A percentile compares a stretch with the other conserved stretches of the same genome.
Evolutionary conservation across 495 filamentous ascomycete genomes (phyloP).

Genomic region (Penicillium bialowiezense): DNA sequence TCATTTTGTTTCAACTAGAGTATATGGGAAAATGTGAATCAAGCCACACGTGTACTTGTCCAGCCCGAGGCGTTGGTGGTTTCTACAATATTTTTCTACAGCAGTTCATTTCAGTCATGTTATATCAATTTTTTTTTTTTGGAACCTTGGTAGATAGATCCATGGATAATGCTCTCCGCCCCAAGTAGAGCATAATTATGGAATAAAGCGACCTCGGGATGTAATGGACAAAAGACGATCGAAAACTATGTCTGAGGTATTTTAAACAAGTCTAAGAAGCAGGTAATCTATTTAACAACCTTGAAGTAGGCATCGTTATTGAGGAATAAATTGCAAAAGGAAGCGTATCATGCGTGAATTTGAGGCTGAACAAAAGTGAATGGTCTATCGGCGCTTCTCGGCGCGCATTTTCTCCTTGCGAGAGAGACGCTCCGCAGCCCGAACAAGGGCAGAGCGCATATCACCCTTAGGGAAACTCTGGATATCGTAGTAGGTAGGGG

Average conservation of each 20-base stretch:
- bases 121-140: background rate
- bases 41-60: background rate
- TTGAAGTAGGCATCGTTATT: conserved; percentile 1
- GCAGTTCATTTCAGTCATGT: background rate
- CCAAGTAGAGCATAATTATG: no score
- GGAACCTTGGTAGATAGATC: no score
- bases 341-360: conserved; percentile 14
- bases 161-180: no score
- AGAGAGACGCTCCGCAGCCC: conserved; percentile 69
- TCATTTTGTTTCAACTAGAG: conserved; percentile 8
- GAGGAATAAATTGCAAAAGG: conserved; percentile 1
- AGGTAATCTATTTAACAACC: conserved; percentile 5
- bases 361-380: conserved; percentile 10
- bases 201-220: no score
- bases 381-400: conserved; percentile 34
- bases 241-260: no score
- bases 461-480: conserved; percentile 79
- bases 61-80: conserved; percentile 1
- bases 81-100: background rate
- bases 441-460: conserved; percentile 71
- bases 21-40: background rate
- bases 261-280: background rate
- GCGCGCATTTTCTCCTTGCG: conserved; percentile 65
- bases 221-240: no score
- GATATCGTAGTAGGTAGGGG: conserved; percentile 90